Percentiles rank a stretch among this genome's conserved stretches.
phyloP scores from a whole-genome alignment of 106 monocot species.

The Ottelia alismoides region DNA sequence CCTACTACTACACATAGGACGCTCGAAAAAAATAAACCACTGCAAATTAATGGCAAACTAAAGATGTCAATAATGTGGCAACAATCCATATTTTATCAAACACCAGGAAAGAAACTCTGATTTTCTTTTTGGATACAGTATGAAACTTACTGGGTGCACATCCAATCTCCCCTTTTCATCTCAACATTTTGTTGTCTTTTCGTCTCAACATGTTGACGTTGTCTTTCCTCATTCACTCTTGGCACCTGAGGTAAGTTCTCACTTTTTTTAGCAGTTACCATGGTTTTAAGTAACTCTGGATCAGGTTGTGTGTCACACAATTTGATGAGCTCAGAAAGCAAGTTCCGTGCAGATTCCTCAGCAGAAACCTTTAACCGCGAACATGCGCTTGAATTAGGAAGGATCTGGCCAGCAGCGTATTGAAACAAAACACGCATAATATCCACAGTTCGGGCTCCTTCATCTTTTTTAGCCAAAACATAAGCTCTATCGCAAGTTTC shows the following conservation, averaged over 20 bases:
- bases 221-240: not conserved
- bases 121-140: too few species aligned
- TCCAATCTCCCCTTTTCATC: constrained; percentile 98
- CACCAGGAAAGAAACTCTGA: too few species aligned
- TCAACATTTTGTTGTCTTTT: constrained; percentile 29
- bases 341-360: constrained; percentile 55
- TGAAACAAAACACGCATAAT: constrained; percentile 65
- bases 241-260: constrained; percentile 8
- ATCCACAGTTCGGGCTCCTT: constrained; percentile 73
- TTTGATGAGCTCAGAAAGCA: constrained; percentile 54
- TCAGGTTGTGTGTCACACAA: constrained; percentile 74
- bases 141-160: constrained; percentile 67
- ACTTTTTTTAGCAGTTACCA: constrained; percentile 1
- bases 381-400: constrained; percentile 21
- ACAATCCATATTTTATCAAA: too few species aligned
- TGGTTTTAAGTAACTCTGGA: constrained; percentile 37
- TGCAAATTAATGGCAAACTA: too few species aligned
- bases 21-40: too few species aligned
- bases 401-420: constrained; percentile 51
- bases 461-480: constrained; percentile 34
- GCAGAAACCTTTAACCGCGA: constrained; percentile 20
- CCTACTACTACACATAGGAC: too few species aligned
- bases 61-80: too few species aligned
- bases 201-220: constrained; percentile 1
- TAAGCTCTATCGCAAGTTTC: constrained; percentile 85